Percentiles rank a stretch among this genome's conserved stretches.
Conservation (phyloP, 495 filamentous ascomycete genomes). For the Cercophora samala region DNA sequence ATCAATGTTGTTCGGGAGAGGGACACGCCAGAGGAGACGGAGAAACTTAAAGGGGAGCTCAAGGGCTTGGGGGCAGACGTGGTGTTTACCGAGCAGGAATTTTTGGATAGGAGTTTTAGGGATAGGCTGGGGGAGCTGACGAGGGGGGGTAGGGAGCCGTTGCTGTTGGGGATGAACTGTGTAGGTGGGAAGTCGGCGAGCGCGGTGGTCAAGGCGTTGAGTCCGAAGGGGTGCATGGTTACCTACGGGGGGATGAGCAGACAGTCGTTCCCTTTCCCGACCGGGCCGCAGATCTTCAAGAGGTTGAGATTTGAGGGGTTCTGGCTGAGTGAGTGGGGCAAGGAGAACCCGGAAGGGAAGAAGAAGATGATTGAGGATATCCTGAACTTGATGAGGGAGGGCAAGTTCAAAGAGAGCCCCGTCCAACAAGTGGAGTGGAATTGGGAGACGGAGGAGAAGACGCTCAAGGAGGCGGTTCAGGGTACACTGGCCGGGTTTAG, state of each 20-base stretch:
- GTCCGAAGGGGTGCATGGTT: constrained; percentile 67
- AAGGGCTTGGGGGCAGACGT: constrained; percentile 69
- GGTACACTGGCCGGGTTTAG: constrained; percentile 77
- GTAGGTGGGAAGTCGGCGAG: constrained; percentile 85
- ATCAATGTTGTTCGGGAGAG: constrained; percentile 81
- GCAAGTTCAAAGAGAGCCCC: constrained; percentile 79
- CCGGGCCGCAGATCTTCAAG: constrained; percentile 84
- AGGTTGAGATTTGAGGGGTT: constrained; percentile 83
- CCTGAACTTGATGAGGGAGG: constrained; percentile 64
- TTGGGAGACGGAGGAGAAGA: constrained; percentile 68
- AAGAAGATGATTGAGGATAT: constrained; percentile 76
- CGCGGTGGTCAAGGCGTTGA: constrained; percentile 66
- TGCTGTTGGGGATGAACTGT: constrained; percentile 83
- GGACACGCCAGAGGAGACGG: constrained; percentile 56
- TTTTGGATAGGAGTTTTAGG: constrained; percentile 57
- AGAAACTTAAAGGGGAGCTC: constrained; percentile 67
- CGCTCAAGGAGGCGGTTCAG: constrained; percentile 67
- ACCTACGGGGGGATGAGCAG: constrained; percentile 95
- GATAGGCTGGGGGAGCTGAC: constrained; percentile 63
- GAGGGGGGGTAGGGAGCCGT: constrained; percentile 59
- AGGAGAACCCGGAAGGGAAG: constrained; percentile 70
- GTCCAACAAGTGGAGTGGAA: constrained; percentile 75
- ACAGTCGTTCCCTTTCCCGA: constrained; percentile 73
- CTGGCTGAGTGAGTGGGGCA: constrained; percentile 89
- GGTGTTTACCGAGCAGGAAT: constrained; percentile 75